Conservation (phyloP, 768 basidiomycete genomes). For the Phlebiopsis flavidoalba region DNA sequence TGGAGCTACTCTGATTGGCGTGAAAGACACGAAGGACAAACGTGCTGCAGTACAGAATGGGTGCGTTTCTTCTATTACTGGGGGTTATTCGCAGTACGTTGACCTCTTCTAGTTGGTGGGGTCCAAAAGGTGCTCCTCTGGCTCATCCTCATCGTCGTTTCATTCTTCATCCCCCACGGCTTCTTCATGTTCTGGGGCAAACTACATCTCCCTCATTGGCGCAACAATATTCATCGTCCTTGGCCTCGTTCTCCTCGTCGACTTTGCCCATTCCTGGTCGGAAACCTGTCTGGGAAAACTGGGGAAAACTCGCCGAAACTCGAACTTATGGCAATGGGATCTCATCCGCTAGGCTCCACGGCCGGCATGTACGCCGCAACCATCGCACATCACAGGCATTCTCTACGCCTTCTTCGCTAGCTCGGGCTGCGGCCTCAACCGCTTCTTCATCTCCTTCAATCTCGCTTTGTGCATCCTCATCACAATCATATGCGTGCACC, state of each 20-base stretch:
- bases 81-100: not conserved
- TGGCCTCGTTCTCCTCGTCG: constrained; percentile 93
- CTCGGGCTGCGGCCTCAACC: constrained; percentile 84
- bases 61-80: constrained; percentile 35
- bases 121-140: constrained; percentile 91
- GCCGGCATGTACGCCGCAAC: constrained; percentile 81
- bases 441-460: constrained; percentile 97
- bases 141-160: constrained; percentile 72
- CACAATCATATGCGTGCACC: constrained; percentile 80
- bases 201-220: constrained; percentile 87
- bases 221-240: constrained; percentile 95
- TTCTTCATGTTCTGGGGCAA: constrained; percentile 99
- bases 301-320: constrained; percentile 68
- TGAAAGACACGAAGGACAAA: constrained; percentile 87
- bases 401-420: constrained; percentile 91
- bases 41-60: constrained; percentile 97
- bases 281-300: constrained; percentile 95
- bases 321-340: constrained; percentile 85
- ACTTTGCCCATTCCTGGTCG: constrained; percentile 98
- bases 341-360: constrained; percentile 88
- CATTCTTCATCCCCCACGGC: constrained; percentile 94
- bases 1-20: constrained; percentile 74
- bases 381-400: constrained; percentile 79
- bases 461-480: constrained; percentile 73
- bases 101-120: constrained; percentile 80